Evolutionary conservation across 2,329 filamentous ascomycete genomes (phyloP), one percentile per base, ranked within the genome.

Genomic region (Coleophoma crateriformis): DNA sequence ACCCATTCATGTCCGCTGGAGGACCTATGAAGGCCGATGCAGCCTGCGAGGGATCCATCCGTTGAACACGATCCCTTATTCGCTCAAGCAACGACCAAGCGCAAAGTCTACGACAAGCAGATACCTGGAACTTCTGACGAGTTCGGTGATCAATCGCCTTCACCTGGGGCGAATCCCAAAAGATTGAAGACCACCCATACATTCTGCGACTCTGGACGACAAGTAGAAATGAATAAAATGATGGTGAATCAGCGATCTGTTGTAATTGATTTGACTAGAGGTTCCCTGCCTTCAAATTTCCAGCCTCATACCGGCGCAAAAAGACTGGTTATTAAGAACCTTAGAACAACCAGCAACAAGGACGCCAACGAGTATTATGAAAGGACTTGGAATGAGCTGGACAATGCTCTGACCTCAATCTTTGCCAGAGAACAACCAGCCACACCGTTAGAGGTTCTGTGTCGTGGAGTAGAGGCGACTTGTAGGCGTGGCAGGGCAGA

Each of bases 311-410:
- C 78, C 11, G 90, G 90, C 33, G 84, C 89, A 17, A 91, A 87
- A 74, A 91, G 87, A 68, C 79, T 99, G 42, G 81, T 92, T n/a
- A 88, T 99, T 61, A 96, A 96, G 78, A 97, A 96, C 65, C 78
- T 96, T 55, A 83, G 86, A 51, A 77, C 79, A 1, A 76, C 76
- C 71, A 78, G 50, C 65, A 68, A 37, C 62, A 70, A 47, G 74
- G 81, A 90, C 59, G 79, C 87, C 17, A 82, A 87, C 54, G 77
- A 81, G 55, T 97, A 96, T 71, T 89, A 95, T 60, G 75, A 84
- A 38, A 82, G 84, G 60, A 85, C 84, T 3, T 88, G 87, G 81
- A 69, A 72, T 38, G 86, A 95, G 64, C 74, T 97, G 6, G 82
- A 88, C 50, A 74, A 75, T 34, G 89, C 90, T 1, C 70, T 99